Evolutionary conservation across 306 rosid species (phyloP).

Genomic region (Dryas octopetala): DNA sequence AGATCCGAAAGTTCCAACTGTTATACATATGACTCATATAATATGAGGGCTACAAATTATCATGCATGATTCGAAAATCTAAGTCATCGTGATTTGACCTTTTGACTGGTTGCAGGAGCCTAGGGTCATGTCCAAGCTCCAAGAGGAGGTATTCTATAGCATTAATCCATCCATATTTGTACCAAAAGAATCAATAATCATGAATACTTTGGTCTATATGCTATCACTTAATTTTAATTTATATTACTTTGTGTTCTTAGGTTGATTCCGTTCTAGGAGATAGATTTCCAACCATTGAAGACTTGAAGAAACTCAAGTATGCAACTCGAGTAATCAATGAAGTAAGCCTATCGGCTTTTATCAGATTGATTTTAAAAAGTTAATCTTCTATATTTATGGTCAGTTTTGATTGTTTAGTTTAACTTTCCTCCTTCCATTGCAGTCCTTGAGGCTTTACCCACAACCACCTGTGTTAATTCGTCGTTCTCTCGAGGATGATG

Average conservation of each 20-base stretch:
- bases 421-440: constrained; percentile 26
- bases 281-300: constrained; percentile 82
- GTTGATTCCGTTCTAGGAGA: constrained; percentile 87
- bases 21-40: background rate
- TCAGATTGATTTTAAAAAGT: background rate
- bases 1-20: background rate
- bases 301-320: constrained; percentile 89
- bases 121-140: constrained; percentile 74
- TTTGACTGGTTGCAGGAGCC: constrained; percentile 71
- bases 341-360: constrained; percentile 46
- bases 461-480: constrained; percentile 98
- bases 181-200: constrained; percentile 13
- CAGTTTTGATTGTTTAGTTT: constrained; percentile 10
- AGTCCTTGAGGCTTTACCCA: constrained; percentile 97
- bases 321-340: constrained; percentile 96
- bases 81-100: background rate
- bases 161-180: constrained; percentile 20
- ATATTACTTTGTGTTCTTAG: constrained; percentile 35
- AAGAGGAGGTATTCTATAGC: constrained; percentile 72
- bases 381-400: background rate
- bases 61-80: background rate
- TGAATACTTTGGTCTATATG: constrained; percentile 12
- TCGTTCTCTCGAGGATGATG: constrained; percentile 73
- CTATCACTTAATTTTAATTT: constrained; percentile 6
- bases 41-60: background rate